Evolutionary conservation across 805 yeast genomes (phyloP), one percentile per base, ranked within the genome.

Genomic region (Sugiyamaella lignohabitans): DNA sequence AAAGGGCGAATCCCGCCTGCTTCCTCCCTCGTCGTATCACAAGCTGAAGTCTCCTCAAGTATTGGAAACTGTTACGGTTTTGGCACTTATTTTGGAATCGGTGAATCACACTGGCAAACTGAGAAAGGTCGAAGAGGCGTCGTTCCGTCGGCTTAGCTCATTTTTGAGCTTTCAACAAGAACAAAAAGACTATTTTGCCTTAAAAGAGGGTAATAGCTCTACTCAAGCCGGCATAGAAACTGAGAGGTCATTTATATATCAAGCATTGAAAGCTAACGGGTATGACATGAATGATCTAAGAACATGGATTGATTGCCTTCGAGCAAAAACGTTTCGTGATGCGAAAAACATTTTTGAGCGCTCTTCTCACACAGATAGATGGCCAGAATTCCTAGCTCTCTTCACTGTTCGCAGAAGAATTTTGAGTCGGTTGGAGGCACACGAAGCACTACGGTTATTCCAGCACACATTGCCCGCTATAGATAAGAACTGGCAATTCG

Each of bases 331-430:
- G 1, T 30, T 59, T 10, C 16, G 43, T 1, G 45, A 38, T 10
- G 60, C 63, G 2, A 19, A 59, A 16, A 43, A 39, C n/a, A 43
- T 43, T 19, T 54, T 57, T 50, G 38, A 42, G 4, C 48, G 38
- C 45, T 17, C 32, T 27, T 14, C 14, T n/a, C n/a, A 20, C 10
- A 16, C 40, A 6, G 23, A 24, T 5, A 23, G 18, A 11, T 62
- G 66, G 66, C 65, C 67, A 4, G 46, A 43, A 14, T 60, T 60
- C 38, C 45, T 63, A 29, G 41, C 57, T 18, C 43, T 55, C 5
- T 55, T 56, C 49, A 57, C 61, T 0, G 43, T 59, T 18, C 47
- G 58, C 35, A 54, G 67, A 23, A 46, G 43, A 14, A 48, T 54
- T 40, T 22, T 23, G 2, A 43, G 56, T 3, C 47, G 61, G 10